Conservation (phyloP, 352 stramenopile species). For the Phytophthora foliorum region DNA sequence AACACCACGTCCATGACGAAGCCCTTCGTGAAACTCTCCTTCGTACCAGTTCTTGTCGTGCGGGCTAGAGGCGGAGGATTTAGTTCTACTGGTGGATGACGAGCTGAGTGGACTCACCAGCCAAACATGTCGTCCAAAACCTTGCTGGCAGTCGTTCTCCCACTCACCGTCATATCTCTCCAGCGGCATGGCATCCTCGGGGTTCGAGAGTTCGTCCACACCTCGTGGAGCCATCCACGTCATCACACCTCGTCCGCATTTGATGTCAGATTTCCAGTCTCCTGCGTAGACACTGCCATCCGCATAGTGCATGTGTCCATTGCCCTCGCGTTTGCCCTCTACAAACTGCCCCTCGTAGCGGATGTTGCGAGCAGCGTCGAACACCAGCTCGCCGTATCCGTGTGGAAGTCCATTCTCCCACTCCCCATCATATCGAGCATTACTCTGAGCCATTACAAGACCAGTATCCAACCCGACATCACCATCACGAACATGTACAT, state of each 20-base stretch:
- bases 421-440: conserved; percentile 79
- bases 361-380: conserved; percentile 64
- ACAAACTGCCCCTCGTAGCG: conserved; percentile 71
- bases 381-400: conserved; percentile 77
- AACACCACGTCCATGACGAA: conserved; percentile 70
- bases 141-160: conserved; percentile 74
- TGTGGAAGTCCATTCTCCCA: conserved; percentile 81
- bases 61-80: conserved; percentile 14
- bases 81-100: conserved; percentile 8
- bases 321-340: conserved; percentile 59
- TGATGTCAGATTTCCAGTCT: conserved; percentile 74
- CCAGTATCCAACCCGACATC: background rate
- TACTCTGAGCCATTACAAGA: conserved; percentile 50
- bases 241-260: conserved; percentile 84
- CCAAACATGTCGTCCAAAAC: conserved; percentile 89
- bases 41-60: conserved; percentile 88
- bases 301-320: conserved; percentile 74
- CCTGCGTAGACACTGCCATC: conserved; percentile 76
- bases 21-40: conserved; percentile 73
- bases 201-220: conserved; percentile 7
- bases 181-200: conserved; percentile 23
- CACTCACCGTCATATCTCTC: conserved; percentile 86
- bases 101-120: conserved; percentile 23
- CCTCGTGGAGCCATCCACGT: conserved; percentile 53
- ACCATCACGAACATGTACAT: background rate